These are phyloP conservation scores for Brettanomyces nanus DNA, from an alignment of 805 yeast species.

Conservation along the genomic window DNA sequence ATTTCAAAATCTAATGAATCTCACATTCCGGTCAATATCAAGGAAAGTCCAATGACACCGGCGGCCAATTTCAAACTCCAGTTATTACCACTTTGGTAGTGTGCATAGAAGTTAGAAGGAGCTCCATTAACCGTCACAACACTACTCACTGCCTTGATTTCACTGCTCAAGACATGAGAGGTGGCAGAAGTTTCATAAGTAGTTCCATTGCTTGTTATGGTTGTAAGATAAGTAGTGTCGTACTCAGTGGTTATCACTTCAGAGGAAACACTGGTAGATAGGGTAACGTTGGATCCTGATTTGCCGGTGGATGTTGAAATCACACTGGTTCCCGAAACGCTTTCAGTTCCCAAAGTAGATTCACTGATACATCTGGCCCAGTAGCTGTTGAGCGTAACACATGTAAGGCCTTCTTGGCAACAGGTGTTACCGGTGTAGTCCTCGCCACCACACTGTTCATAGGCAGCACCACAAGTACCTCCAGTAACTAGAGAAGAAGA, in stretches of 20 bases:
- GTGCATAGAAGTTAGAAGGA: background rate
- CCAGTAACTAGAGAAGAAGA: constrained; percentile 5
- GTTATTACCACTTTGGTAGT: background rate
- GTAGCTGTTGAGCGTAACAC: constrained; percentile 18
- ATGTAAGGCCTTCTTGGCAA: constrained; percentile 18
- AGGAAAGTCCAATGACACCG: constrained; percentile 15
- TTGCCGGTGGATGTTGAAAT: background rate
- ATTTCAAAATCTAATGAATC: too few relatives aligned
- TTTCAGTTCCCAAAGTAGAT: constrained; percentile 13
- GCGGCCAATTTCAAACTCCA: constrained; percentile 18
- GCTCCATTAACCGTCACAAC: constrained; percentile 1
- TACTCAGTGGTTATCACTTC: background rate
- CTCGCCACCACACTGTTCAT: constrained; percentile 25
- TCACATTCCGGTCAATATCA: constrained; percentile 15
- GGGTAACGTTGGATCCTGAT: background rate
- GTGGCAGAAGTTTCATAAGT: background rate
- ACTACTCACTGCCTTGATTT: background rate
- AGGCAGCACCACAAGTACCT: constrained; percentile 19
- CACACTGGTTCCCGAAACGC: background rate
- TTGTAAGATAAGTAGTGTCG: background rate
- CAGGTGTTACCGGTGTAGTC: constrained; percentile 21
- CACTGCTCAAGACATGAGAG: background rate
- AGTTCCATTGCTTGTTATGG: background rate
- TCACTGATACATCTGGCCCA: constrained; percentile 25
- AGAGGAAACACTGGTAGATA: background rate